phyloP scores from a whole-genome alignment of 2,329 filamentous ascomycete species.

The Aphanoascus verrucosus region DNA sequence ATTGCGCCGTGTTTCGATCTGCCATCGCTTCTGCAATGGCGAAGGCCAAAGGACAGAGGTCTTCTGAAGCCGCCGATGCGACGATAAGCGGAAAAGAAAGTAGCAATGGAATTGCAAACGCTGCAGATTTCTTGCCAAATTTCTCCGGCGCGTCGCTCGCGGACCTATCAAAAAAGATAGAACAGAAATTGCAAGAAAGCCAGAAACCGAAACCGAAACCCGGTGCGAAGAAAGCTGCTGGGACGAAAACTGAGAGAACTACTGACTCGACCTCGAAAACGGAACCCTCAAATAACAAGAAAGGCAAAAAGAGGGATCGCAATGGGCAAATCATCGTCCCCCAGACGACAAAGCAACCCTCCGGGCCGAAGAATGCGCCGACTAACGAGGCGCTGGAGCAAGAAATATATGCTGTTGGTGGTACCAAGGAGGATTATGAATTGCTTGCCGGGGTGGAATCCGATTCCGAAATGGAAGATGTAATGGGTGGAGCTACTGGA shows the following conservation, averaged over 20 bases:
- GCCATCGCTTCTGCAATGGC: constrained; percentile 22
- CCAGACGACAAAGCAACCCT: constrained; percentile 19
- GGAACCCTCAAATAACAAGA: constrained; percentile 18
- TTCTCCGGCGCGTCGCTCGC: constrained; percentile 33
- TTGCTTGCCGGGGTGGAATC: constrained; percentile 37
- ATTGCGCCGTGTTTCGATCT: background rate
- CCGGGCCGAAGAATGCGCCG: constrained; percentile 15
- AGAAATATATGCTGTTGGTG: constrained; percentile 39
- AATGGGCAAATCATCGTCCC: constrained; percentile 36
- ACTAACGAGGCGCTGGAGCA: constrained; percentile 29
- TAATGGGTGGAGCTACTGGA: constrained; percentile 17
- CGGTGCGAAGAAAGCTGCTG: background rate
- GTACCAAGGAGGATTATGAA: constrained; percentile 41
- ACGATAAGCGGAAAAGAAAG: constrained; percentile 15
- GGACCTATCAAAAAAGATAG: constrained; percentile 33
- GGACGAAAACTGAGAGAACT: constrained; percentile 15
- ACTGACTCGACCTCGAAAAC: constrained; percentile 19
- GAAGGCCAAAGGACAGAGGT: constrained; percentile 30
- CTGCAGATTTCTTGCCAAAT: constrained; percentile 24
- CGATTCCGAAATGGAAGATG: constrained; percentile 38
- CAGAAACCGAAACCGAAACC: constrained; percentile 22
- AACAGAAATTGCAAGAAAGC: constrained; percentile 31
- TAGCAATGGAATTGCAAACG: constrained; percentile 17
- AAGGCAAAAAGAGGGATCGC: constrained; percentile 37
- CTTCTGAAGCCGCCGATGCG: constrained; percentile 20